These are phyloP conservation scores for Osmanthus fragrans DNA, from an alignment of 257 asterid species.

Conservation along the genomic window DNA sequence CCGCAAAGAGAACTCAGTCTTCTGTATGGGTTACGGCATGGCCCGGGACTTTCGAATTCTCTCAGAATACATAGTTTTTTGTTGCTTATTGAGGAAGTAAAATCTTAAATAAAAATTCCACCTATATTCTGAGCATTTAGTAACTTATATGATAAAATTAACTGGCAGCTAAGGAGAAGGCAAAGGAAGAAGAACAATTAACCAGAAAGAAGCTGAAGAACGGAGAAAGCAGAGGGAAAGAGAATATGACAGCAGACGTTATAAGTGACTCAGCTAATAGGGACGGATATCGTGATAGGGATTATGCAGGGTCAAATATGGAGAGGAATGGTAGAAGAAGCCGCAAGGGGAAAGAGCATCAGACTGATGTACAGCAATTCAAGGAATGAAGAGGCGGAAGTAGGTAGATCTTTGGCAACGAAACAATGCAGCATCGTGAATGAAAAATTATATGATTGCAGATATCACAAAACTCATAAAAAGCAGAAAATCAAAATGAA, in stretches of 20 bases:
- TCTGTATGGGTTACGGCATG: no score
- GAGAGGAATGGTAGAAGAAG: conserved; percentile 61
- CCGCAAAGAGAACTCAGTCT: no score
- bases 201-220: conserved; percentile 84
- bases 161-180: conserved; percentile 84
- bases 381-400: conserved; percentile 36
- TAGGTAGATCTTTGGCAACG: no score
- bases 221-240: conserved; percentile 71
- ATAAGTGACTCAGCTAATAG: conserved; percentile 74
- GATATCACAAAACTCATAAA: no score
- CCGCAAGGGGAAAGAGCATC: conserved; percentile 55
- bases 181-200: conserved; percentile 75
- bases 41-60: no score
- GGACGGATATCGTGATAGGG: conserved; percentile 67
- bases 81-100: no score
- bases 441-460: no score
- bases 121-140: neutral
- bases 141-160: conserved; percentile 23
- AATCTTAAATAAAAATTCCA: no score
- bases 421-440: no score
- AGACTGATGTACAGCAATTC: conserved; percentile 54
- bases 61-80: no score
- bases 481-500: no score
- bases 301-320: conserved; percentile 45
- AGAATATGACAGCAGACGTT: no score